A percentile compares a stretch with the other conserved stretches of the same genome.
phyloP scores from a whole-genome alignment of 345 rosid species.

The Lumnitzera littorea region DNA sequence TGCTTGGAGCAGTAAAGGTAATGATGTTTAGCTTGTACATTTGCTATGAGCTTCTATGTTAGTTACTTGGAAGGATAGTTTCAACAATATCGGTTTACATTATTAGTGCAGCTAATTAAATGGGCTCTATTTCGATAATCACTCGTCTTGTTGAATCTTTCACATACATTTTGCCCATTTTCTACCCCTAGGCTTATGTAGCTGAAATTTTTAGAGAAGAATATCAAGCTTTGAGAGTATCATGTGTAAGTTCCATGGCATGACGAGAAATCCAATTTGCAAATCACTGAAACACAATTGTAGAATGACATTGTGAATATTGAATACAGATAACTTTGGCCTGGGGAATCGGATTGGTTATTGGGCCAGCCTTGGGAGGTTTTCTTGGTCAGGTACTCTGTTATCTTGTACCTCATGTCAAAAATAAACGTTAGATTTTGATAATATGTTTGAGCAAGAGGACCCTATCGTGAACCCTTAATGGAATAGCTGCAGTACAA shows the following conservation, averaged over 20 bases:
- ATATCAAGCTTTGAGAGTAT: conserved; percentile 72
- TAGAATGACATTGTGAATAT: neutral
- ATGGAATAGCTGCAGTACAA: too few relatives aligned
- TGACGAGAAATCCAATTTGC: neutral
- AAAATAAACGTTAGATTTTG: too few relatives aligned
- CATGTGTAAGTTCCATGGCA: conserved; percentile 50
- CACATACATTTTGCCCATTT: conserved; percentile 2
- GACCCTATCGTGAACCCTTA: too few relatives aligned
- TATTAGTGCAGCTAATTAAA: neutral
- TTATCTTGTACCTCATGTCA: neutral
- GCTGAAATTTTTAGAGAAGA: conserved; percentile 64
- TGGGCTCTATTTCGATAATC: too few relatives aligned
- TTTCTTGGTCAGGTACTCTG: conserved; percentile 74
- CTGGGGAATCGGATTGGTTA: conserved; percentile 92
- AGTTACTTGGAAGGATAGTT: too few relatives aligned
- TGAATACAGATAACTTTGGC: conserved; percentile 71
- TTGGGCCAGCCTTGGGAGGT: conserved; percentile 97
- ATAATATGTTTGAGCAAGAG: too few relatives aligned
- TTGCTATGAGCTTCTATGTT: too few relatives aligned
- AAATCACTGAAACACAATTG: too few relatives aligned
- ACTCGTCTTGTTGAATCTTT: too few relatives aligned
- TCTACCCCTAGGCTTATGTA: conserved; percentile 61
- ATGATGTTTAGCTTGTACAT: neutral
- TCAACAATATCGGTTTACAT: neutral
- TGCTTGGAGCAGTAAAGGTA: conserved; percentile 91